Evolutionary conservation across 768 basidiomycete species (phyloP), one percentile per base, ranked within the genome.

Genomic region (Tylopilus subfusipes): DNA sequence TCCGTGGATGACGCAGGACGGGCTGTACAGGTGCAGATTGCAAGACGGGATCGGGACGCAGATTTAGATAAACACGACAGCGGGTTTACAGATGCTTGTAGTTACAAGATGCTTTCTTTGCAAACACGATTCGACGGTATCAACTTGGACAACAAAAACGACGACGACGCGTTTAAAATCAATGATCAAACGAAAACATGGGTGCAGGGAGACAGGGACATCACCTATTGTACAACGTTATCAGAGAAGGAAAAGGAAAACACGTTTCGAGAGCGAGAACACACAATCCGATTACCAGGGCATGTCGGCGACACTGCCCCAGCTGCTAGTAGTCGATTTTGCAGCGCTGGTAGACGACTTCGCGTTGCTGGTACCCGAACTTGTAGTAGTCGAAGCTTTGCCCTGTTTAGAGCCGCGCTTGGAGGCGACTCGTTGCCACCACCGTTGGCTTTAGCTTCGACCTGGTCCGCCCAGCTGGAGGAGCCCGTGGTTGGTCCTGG

Each of bases 1-100:
- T 18, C 94, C 94, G 3, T 95, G 93, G 92, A 76, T 72, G 1
- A 66, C 60, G 0, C 75, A 74, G 14, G 84, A 85, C 48, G 82
- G 83, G 0, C 63, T 88, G 42, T 75, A 63, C 64, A 62, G 54
- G 44, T 73, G 72, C 43, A 63, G 52, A 49, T 55, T 79, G 36
- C 69, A 73, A n/a, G 60, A 68, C 5, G 77, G 77, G 14, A n/a
- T n/a, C 4, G 73, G 71, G 13, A 58, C 12, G 4, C 52, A 57
- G 19, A 18, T 52, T 3, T 46, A 46, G 45, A 30, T 24, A 24
- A 14, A 19, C 7, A 38, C 2, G 38, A 19, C 38, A 19, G 34
- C 6, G 34, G 16, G 4, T 5, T n/a, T 33, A 39, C n/a, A 21
- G 16, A 31, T 19, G 38, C 7, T n/a, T n/a, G 33, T 48, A 46